Conservation (phyloP, 2,329 filamentous ascomycete species). For the Fusarium oligoseptatum region DNA sequence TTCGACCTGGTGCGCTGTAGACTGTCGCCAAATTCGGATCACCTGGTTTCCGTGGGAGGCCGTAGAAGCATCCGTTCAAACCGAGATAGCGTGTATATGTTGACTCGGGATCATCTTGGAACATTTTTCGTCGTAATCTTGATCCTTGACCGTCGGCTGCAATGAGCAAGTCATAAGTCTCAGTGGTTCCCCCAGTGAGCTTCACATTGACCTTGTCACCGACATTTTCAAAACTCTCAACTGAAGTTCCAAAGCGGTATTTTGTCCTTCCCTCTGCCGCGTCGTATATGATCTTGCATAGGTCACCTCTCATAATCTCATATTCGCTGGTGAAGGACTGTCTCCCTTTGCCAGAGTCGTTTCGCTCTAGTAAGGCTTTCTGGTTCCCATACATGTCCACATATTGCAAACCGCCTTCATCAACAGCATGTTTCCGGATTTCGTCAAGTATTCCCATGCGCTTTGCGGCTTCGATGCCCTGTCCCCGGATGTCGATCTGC, state of each 20-base stretch:
- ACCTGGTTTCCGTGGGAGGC: constrained; percentile 2
- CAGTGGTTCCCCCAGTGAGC: constrained; percentile 4
- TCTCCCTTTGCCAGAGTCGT: constrained; percentile 53
- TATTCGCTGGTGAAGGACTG: constrained; percentile 67
- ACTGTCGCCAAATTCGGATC: constrained; percentile 28
- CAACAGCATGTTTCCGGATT: constrained; percentile 60
- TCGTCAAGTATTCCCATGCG: constrained; percentile 55
- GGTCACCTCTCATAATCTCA: constrained; percentile 71
- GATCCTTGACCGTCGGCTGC: constrained; percentile 34
- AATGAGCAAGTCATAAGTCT: constrained; percentile 32
- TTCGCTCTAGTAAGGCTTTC: constrained; percentile 56
- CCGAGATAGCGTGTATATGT: constrained; percentile 14
- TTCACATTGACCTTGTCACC: constrained; percentile 25
- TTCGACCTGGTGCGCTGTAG: constrained; percentile 22
- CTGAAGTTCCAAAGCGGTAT: constrained; percentile 26
- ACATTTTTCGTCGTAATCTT: constrained; percentile 13
- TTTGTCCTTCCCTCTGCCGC: constrained; percentile 43
- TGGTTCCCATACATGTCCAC: constrained; percentile 56
- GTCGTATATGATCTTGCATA: constrained; percentile 65
- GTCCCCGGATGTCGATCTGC: constrained; percentile 61
- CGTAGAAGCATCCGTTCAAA: constrained; percentile 29
- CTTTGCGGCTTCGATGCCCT: constrained; percentile 55
- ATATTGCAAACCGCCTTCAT: constrained; percentile 56
- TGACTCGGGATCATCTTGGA: constrained; percentile 22
- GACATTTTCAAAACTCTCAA: constrained; percentile 25